phyloP scores from a whole-genome alignment of 805 yeast species.

The Suhomyces sp. region DNA sequence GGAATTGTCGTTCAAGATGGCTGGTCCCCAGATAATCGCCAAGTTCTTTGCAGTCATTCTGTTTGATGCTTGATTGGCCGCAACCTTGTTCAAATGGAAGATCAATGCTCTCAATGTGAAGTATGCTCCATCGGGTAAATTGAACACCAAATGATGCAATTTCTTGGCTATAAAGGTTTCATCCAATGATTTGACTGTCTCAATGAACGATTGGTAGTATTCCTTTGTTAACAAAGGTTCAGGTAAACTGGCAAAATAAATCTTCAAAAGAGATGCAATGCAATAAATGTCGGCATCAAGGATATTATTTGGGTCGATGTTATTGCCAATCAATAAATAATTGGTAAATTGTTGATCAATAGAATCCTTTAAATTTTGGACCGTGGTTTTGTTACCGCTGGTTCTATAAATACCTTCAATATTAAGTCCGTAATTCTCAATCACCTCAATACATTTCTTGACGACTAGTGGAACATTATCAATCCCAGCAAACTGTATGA shows the following conservation, averaged over 20 bases:
- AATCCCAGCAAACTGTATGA: constrained; percentile 75
- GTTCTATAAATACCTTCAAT: constrained; percentile 89
- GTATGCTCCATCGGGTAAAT: constrained; percentile 91
- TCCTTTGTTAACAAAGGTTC: constrained; percentile 77
- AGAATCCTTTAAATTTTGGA: constrained; percentile 67
- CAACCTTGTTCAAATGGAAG: constrained; percentile 80
- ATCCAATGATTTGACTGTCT: constrained; percentile 56
- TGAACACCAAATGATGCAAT: constrained; percentile 83
- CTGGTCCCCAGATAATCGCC: constrained; percentile 95
- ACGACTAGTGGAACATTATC: constrained; percentile 92
- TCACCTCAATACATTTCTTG: constrained; percentile 79
- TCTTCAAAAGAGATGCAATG: constrained; percentile 84
- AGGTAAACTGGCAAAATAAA: constrained; percentile 80
- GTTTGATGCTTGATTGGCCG: constrained; percentile 58
- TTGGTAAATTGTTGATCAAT: constrained; percentile 78
- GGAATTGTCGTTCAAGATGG: constrained; percentile 66
- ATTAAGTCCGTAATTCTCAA: constrained; percentile 81
- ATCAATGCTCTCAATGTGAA: constrained; percentile 83
- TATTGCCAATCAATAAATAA: constrained; percentile 42
- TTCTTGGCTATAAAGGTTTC: constrained; percentile 59
- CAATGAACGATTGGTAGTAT: constrained; percentile 60
- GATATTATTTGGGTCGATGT: constrained; percentile 42
- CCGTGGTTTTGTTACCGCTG: constrained; percentile 72
- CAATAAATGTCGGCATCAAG: constrained; percentile 81
- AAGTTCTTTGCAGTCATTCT: constrained; percentile 81